Percentiles rank a stretch among this genome's conserved stretches.
These are phyloP conservation scores for Macrolepiota albuminosa DNA, from an alignment of 768 basidiomycete genomes.

Conservation along the genomic window DNA sequence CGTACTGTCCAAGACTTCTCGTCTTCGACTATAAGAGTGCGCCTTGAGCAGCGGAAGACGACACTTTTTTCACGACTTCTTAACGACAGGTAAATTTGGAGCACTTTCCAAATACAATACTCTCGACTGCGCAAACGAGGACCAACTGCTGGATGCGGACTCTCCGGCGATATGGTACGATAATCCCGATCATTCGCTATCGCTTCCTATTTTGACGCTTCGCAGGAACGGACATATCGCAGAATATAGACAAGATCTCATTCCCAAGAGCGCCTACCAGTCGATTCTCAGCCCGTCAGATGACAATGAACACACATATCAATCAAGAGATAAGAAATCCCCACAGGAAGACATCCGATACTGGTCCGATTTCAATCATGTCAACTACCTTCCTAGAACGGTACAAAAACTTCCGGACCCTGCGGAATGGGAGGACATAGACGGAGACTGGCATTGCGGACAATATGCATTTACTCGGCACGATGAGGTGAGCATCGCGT, in stretches of 20 bases:
- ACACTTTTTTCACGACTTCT: not conserved
- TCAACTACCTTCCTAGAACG: conserved; percentile 61
- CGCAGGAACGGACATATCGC: conserved; percentile 41
- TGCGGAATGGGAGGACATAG: conserved; percentile 47
- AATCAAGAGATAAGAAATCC: conserved; percentile 4
- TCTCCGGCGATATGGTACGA: conserved; percentile 16
- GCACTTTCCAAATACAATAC: conserved; percentile 41
- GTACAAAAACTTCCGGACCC: conserved; percentile 60
- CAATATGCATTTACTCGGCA: conserved; percentile 47
- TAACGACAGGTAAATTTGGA: conserved; percentile 60
- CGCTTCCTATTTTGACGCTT: not conserved
- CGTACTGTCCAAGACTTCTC: conserved; percentile 59
- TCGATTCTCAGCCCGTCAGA: conserved; percentile 27
- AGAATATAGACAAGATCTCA: conserved; percentile 47
- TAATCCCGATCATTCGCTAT: conserved; percentile 2
- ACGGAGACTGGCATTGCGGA: conserved; percentile 54
- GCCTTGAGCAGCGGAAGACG: conserved; percentile 2
- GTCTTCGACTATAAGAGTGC: conserved; percentile 65
- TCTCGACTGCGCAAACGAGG: conserved; percentile 29
- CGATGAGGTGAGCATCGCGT: conserved; percentile 39
- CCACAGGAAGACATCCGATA: conserved; percentile 37
- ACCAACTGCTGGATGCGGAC: conserved; percentile 12
- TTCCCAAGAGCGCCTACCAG: conserved; percentile 56
- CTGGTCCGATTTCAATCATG: conserved; percentile 68
- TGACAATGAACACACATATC: conserved; percentile 3